These are phyloP conservation scores for Dactylis glomerata DNA, from an alignment of 176 grass and related monocot species.

Conservation along the genomic window DNA sequence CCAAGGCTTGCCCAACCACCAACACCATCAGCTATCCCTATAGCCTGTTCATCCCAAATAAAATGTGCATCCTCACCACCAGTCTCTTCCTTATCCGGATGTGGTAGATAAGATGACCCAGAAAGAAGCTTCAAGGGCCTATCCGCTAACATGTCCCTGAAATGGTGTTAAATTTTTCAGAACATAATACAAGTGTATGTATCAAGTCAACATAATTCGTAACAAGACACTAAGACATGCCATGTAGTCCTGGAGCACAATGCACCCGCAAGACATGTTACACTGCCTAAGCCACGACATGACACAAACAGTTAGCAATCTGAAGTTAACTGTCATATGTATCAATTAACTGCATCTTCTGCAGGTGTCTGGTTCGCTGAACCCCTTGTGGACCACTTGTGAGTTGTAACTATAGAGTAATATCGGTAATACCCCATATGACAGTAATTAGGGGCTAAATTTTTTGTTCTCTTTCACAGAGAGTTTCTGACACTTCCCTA, in stretches of 20 bases:
- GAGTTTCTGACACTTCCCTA: not conserved
- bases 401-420: not conserved
- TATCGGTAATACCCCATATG: not conserved
- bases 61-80: conserved; percentile 82
- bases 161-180: not conserved
- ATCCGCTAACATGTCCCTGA: conserved; percentile 36
- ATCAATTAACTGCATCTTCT: not conserved
- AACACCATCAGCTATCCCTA: conserved; percentile 72
- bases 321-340: not conserved
- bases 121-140: conserved; percentile 60
- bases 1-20: conserved; percentile 71
- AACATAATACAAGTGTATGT: conserved; percentile 1
- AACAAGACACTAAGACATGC: not conserved
- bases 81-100: conserved; percentile 72
- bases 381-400: not conserved
- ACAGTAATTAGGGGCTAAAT: not conserved
- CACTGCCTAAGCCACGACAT: not conserved
- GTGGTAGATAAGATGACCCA: conserved; percentile 64
- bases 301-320: not conserved
- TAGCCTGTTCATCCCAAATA: conserved; percentile 62
- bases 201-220: not conserved
- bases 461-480: not conserved
- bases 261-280: not conserved
- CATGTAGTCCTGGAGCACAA: not conserved
- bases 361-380: not conserved